Percentiles rank a stretch among this genome's conserved stretches.
These are phyloP conservation scores for Apiospora saccharicola DNA, from an alignment of 2,329 filamentous ascomycete genomes.

Conservation along the genomic window DNA sequence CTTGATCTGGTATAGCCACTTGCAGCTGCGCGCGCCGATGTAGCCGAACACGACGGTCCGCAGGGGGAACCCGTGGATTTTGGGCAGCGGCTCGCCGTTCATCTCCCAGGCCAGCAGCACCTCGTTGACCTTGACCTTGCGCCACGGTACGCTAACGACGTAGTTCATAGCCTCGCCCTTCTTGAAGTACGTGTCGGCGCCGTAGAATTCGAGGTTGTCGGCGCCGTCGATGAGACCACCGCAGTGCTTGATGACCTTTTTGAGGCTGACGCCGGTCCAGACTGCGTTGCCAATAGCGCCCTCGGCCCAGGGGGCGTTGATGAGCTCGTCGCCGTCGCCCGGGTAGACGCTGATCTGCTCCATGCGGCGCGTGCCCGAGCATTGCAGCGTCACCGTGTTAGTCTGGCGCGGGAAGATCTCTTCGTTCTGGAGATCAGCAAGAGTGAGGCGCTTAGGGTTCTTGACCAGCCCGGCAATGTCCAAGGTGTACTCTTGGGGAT, in stretches of 20 bases:
- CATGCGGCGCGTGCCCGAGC: constrained; percentile 72
- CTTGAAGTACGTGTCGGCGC: constrained; percentile 79
- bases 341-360: constrained; percentile 72
- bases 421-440: constrained; percentile 69
- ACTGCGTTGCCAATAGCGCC: constrained; percentile 71
- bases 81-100: constrained; percentile 70
- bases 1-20: constrained; percentile 70
- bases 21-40: constrained; percentile 70
- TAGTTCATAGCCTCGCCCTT: constrained; percentile 71
- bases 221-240: constrained; percentile 63
- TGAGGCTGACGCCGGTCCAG: constrained; percentile 70
- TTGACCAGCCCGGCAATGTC: constrained; percentile 68
- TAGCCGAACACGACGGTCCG: constrained; percentile 70
- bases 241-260: constrained; percentile 75
- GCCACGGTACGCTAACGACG: constrained; percentile 69
- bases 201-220: constrained; percentile 72
- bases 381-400: constrained; percentile 70
- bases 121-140: constrained; percentile 72
- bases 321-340: constrained; percentile 71
- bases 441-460: constrained; percentile 61
- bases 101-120: constrained; percentile 76
- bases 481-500: constrained; percentile 61
- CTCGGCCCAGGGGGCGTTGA: constrained; percentile 65
- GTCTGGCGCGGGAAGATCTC: constrained; percentile 63
- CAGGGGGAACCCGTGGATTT: constrained; percentile 71